A percentile compares a stretch with the other conserved stretches of the same genome.
Evolutionary conservation across 768 basidiomycete species (phyloP).

Genomic region (Porphyrellus cyaneotinctus): DNA sequence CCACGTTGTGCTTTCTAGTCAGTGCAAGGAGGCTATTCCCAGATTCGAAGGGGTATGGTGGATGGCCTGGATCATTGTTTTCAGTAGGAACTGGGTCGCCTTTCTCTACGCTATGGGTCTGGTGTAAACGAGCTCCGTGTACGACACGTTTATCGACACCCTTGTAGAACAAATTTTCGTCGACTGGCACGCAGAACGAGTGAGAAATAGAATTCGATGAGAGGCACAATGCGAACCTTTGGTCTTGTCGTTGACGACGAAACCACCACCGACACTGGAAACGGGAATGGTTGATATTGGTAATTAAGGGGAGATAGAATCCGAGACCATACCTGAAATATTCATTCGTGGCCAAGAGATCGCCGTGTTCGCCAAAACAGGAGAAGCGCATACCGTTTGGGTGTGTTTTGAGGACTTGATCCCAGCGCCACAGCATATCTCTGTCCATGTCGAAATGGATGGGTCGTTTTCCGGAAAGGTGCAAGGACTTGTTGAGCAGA

Average conservation of each 20-base stretch:
- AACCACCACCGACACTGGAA: slow-evolving; percentile 81
- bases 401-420: slow-evolving; percentile 83
- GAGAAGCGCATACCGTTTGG: slow-evolving; percentile 94
- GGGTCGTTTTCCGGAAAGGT: slow-evolving; percentile 68
- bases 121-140: slow-evolving; percentile 74
- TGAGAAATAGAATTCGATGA: not conserved
- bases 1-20: slow-evolving; percentile 78
- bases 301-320: not conserved
- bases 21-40: slow-evolving; percentile 71
- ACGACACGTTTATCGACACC: slow-evolving; percentile 80
- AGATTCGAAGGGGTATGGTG: slow-evolving; percentile 80
- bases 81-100: slow-evolving; percentile 12
- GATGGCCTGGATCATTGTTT: slow-evolving; percentile 44
- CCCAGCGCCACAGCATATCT: slow-evolving; percentile 93
- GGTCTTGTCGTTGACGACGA: slow-evolving; percentile 93
- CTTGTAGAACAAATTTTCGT: slow-evolving; percentile 95
- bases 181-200: slow-evolving; percentile 45
- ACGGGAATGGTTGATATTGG: not conserved
- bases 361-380: slow-evolving; percentile 75
- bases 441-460: slow-evolving; percentile 84
- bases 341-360: slow-evolving; percentile 89
- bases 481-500: slow-evolving; percentile 56
- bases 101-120: slow-evolving; percentile 45
- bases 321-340: slow-evolving; percentile 62
- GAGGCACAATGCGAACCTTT: slow-evolving; percentile 49